Conservation (phyloP, 208 protist genomes). For the Acanthamoeba lenticulata region DNA sequence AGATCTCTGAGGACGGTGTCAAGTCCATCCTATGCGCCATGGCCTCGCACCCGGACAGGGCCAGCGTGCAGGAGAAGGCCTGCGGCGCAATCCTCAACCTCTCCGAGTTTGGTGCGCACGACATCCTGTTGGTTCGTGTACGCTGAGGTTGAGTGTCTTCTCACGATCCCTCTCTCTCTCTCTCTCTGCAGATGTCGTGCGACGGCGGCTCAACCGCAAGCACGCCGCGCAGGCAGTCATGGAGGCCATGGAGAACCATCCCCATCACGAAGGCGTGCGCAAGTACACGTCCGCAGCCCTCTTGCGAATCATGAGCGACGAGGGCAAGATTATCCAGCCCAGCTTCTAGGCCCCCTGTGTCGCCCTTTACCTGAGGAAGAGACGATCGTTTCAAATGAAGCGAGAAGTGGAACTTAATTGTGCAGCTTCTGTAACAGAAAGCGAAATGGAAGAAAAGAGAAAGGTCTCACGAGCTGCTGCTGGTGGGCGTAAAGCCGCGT, state of each 20-base stretch:
- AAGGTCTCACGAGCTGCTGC: too few species aligned
- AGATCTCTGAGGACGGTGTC: slow-evolving; percentile 21
- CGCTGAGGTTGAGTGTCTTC: too few species aligned
- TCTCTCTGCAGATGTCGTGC: not conserved
- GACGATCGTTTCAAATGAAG: too few species aligned
- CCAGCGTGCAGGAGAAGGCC: not conserved
- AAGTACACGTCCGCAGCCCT: slow-evolving; percentile 36
- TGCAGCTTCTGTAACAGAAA: too few species aligned
- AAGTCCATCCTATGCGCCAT: not conserved
- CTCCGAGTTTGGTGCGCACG: not conserved
- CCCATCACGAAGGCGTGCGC: slow-evolving; percentile 24
- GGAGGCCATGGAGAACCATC: slow-evolving; percentile 45
- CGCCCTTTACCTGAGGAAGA: too few species aligned
- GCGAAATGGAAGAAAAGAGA: too few species aligned
- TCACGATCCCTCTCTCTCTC: too few species aligned
- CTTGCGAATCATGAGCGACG: slow-evolving; percentile 51
- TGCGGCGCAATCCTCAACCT: slow-evolving; percentile 47
- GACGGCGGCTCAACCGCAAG: not conserved
- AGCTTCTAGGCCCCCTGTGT: too few species aligned
- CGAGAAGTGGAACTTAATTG: too few species aligned
- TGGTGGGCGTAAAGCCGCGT: not conserved
- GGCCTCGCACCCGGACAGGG: not conserved
- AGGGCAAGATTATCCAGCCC: not conserved
- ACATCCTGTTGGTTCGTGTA: not conserved
- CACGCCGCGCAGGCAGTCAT: not conserved